Base-by-base conservation (phyloP, 2,329 filamentous ascomycete species). In the Purpureocillium lavendulum region DNA sequence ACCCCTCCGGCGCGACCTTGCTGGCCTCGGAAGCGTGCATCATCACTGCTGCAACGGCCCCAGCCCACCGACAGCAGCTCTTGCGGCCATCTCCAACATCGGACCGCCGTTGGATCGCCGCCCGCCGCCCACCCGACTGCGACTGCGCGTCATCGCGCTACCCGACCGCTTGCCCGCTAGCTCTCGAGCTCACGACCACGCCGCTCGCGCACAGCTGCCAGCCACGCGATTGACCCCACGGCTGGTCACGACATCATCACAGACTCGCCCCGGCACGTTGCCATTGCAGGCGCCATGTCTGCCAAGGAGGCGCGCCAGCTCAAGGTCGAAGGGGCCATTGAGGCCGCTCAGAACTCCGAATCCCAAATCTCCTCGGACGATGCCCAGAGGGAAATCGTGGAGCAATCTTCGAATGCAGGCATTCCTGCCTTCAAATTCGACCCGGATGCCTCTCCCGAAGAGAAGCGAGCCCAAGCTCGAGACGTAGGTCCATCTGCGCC, bases 361-460 rank as follows among this genome's bases (percentile, higher is more conserved):
- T 84, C 73, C 57, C 66, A 63, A 33, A 74, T 88, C 47, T 76
- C 78, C 30, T 70, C 86, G 35, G 75, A 84, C 31, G 79, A 82
- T 47, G 85, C 85, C 26, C 75, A 94, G 64, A 71, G 76, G 49
- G 76, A 77, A 52, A 73, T 96, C 36, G 72, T 94, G 18, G 70
- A 85, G 39, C 81, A 94, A 60, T 87, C 86, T 49, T 78, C 73
- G 54, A 82, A 84, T 53, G 86, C 83, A 11, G 92, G 92, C 32
- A 77, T 84, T 17, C 67, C 82, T 24, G 89, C 87, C 47, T 92
- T 85, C 58, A 77, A 81, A 45, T 98, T 97, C 65, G 76, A 98
- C 57, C 87, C 92, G 1, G 67, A 95, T 67, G 89, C 88, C 32
- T 82, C 73, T 33, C 74, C 83, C 1, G 86, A 88, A 58, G 74